Percentiles rank a stretch among this genome's conserved stretches.
These are phyloP conservation scores for Stylonectria norvegica DNA, from an alignment of 2,329 filamentous ascomycete species.

Conservation along the genomic window DNA sequence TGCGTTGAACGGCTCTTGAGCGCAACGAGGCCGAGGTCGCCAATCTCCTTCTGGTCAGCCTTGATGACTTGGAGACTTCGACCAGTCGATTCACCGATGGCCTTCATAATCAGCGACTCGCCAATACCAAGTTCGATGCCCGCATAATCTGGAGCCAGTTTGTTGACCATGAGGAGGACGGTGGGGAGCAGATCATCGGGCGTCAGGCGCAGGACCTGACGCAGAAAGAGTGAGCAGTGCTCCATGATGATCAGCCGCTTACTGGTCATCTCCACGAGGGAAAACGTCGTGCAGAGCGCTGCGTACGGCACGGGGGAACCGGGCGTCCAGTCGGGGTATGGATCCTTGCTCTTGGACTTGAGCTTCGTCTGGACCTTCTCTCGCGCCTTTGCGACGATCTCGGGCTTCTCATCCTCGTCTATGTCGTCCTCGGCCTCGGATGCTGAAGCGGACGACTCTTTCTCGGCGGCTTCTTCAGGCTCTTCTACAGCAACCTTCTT, in stretches of 20 bases:
- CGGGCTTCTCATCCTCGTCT: conserved; percentile 63
- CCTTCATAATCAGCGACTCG: conserved; percentile 97
- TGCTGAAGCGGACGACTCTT: conserved; percentile 30
- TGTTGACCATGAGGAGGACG: conserved; percentile 95
- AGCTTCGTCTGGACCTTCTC: conserved; percentile 78
- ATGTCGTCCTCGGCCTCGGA: conserved; percentile 44
- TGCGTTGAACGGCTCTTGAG: conserved; percentile 95
- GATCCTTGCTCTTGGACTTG: conserved; percentile 65
- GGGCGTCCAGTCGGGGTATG: conserved; percentile 92
- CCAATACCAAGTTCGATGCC: conserved; percentile 98
- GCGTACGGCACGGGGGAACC: conserved; percentile 90
- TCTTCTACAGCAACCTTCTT: conserved; percentile 26
- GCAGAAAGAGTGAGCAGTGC: conserved; percentile 84
- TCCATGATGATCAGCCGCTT: conserved; percentile 86
- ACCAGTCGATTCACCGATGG: conserved; percentile 91
- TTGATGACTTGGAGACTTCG: conserved; percentile 87
- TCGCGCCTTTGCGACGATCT: conserved; percentile 68
- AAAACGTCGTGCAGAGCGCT: conserved; percentile 91
- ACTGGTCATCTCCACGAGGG: conserved; percentile 88
- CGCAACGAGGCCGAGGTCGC: conserved; percentile 89
- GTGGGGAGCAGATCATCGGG: conserved; percentile 84
- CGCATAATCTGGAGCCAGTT: conserved; percentile 92
- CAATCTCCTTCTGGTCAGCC: conserved; percentile 92
- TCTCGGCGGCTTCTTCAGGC: conserved; percentile 13
- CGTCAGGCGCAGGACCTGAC: conserved; percentile 89